phyloP scores from a whole-genome alignment of 2,329 filamentous ascomycete species.

The Botrytis pseudocinerea region DNA sequence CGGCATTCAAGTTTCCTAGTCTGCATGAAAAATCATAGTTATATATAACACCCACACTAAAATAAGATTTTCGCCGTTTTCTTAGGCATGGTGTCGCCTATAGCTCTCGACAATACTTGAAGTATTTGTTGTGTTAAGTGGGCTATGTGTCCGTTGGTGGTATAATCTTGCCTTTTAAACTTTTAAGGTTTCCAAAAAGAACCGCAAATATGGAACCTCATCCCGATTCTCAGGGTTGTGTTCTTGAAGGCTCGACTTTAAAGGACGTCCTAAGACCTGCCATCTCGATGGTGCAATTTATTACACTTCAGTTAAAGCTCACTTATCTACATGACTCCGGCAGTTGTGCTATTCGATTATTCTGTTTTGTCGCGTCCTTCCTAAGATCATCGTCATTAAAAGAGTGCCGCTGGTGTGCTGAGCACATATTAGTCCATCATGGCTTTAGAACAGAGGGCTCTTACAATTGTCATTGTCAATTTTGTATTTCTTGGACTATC shows the following conservation, averaged over 20 bases:
- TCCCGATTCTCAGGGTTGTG: not conserved
- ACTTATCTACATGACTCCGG: not conserved
- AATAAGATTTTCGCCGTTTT: not conserved
- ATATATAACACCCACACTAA: not conserved
- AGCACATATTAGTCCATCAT: not conserved
- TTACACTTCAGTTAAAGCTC: not conserved
- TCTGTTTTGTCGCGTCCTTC: not conserved
- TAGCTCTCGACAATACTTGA: not conserved
- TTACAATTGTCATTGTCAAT: conserved; percentile 14
- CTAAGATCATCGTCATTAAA: not conserved
- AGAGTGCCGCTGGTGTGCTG: not conserved
- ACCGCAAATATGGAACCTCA: not conserved
- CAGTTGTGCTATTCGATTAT: not conserved
- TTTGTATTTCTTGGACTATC: conserved; percentile 13
- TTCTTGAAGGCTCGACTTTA: not conserved
- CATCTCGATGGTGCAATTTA: not conserved
- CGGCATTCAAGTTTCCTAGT: not conserved
- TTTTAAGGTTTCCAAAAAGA: not conserved
- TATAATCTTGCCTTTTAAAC: not conserved
- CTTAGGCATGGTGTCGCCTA: not conserved
- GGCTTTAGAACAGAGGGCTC: conserved; percentile 7
- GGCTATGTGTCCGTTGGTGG: not conserved
- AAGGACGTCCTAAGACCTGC: not conserved
- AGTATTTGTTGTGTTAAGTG: not conserved
- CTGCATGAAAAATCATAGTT: not conserved